Percentiles rank a stretch among this genome's conserved stretches.
phyloP scores from a whole-genome alignment of 2,329 filamentous ascomycete species.

The Neonectria neomacrospora region DNA sequence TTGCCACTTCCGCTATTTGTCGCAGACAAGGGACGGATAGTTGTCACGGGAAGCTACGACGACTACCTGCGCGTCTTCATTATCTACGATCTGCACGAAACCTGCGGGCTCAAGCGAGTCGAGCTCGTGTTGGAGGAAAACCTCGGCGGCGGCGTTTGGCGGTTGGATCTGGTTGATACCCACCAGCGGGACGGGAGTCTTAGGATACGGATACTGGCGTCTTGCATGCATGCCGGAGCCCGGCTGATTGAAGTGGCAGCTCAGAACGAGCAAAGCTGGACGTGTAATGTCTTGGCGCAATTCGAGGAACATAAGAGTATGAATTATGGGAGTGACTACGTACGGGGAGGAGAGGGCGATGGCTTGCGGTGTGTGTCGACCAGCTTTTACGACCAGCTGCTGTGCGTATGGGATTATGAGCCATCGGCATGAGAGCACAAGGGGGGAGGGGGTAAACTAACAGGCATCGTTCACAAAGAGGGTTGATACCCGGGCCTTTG shows the following conservation, averaged over 20 bases:
- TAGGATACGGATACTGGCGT: slow-evolving; percentile 73
- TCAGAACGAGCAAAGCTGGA: slow-evolving; percentile 59
- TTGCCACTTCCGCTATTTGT: slow-evolving; percentile 68
- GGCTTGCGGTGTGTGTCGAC: slow-evolving; percentile 69
- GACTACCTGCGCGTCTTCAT: slow-evolving; percentile 79
- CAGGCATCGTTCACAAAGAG: not conserved
- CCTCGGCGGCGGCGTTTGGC: slow-evolving; percentile 88
- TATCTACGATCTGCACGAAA: slow-evolving; percentile 54
- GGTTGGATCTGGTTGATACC: slow-evolving; percentile 71
- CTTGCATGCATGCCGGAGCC: slow-evolving; percentile 92
- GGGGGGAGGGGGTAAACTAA: not conserved
- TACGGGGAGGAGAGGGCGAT: slow-evolving; percentile 50
- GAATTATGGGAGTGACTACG: slow-evolving; percentile 89
- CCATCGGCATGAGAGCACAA: slow-evolving; percentile 1
- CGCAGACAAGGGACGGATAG: slow-evolving; percentile 61
- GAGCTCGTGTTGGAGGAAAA: slow-evolving; percentile 71
- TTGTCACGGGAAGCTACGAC: slow-evolving; percentile 93
- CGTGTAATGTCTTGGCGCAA: slow-evolving; percentile 71
- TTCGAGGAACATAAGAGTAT: slow-evolving; percentile 93
- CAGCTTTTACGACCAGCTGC: slow-evolving; percentile 79
- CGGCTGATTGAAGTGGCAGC: slow-evolving; percentile 67
- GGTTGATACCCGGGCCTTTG: not conserved
- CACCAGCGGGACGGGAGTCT: slow-evolving; percentile 41
- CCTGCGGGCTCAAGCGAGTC: slow-evolving; percentile 55
- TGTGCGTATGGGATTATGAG: slow-evolving; percentile 72